Evolutionary conservation across 2,329 filamentous ascomycete genomes (phyloP).

Genomic region (Pseudomassariella vexata): DNA sequence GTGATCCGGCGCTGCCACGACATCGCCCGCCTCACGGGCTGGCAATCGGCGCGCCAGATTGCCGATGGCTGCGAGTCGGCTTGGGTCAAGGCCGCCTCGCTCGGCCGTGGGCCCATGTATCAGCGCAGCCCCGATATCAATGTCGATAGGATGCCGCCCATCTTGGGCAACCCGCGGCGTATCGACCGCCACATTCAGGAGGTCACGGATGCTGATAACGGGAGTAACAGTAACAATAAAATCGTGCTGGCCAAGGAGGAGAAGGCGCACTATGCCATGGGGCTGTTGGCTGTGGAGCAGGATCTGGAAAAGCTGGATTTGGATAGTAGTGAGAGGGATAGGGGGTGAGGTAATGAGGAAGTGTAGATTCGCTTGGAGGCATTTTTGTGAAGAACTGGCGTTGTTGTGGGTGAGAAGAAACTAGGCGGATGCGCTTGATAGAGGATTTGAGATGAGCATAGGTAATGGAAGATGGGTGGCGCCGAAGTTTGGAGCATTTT

Average conservation of each 20-base stretch:
- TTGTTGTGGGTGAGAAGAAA: too few species aligned
- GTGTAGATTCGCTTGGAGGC: neutral
- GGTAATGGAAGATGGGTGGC: too few species aligned
- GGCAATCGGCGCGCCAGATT: conserved; percentile 77
- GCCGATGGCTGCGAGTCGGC: conserved; percentile 77
- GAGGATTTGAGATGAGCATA: too few species aligned
- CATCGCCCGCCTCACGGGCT: conserved; percentile 76
- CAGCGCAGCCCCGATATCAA: conserved; percentile 35
- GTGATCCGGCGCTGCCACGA: conserved; percentile 67
- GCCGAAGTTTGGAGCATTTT: too few species aligned
- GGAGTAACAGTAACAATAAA: conserved; percentile 24
- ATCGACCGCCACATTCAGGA: conserved; percentile 47
- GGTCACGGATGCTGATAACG: conserved; percentile 28
- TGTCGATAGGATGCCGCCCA: neutral
- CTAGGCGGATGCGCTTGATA: too few species aligned
- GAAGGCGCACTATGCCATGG: conserved; percentile 69
- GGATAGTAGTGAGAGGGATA: conserved; percentile 29
- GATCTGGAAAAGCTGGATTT: conserved; percentile 63
- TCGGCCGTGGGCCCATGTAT: conserved; percentile 75
- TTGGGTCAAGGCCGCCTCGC: conserved; percentile 70
- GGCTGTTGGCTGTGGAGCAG: conserved; percentile 70
- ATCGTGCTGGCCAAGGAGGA: conserved; percentile 59
- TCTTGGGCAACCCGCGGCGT: conserved; percentile 45
- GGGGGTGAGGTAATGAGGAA: neutral
- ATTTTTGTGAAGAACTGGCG: neutral